Evolutionary conservation across 176 grass and related monocot species (phyloP), one percentile per base, ranked within the genome.

Genomic region (Phyllostachys edulis): DNA sequence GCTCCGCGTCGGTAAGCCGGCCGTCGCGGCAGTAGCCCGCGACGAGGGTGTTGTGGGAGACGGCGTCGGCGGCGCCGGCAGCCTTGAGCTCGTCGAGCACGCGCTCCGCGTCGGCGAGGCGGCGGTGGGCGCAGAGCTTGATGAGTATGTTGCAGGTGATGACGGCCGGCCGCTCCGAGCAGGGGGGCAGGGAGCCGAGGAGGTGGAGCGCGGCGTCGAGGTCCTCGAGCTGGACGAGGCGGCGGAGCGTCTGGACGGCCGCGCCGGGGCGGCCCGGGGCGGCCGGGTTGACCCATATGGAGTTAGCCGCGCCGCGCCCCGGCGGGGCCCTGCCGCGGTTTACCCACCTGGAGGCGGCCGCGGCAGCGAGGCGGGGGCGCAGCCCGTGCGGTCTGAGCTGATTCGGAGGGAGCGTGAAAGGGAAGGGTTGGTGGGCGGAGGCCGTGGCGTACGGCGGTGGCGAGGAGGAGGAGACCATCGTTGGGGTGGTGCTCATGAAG

Each of bases 31-130:
- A 90, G 84, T 83, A 79, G 5, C 88, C 88, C 12, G 72, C 79
- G 47, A 90, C 73, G 56, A 90, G 84, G 73, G 84, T 90, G 88
- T 90, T 90, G 79, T 86, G 84, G 57, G 88, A 82, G 79, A 90
- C 73, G 47, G 84, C 57, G 39, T 90, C 88, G 3, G 88, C 88
- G 10, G 83, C 46, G 56, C 66, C 78, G 7, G 78, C 54, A 1
- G 72, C 71, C 83, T 86, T 82, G 63, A 90, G 78, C 36, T 18
- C 64, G 24, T 71, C 83, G 21, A 90, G 72, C 64, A 90, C 56
- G 66, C 78, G 83, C 46, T 85, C 83, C 15, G 83, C 78, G 4
- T 90, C 83, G 6, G 78, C 56, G 65, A 90, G 45, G 65, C 78
- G 78, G 45, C 34, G 44, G 37, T 51, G 37, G 10, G 78, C 55